Conservation (phyloP, 2,329 filamentous ascomycete species). For the Aspergillus floridensis region DNA sequence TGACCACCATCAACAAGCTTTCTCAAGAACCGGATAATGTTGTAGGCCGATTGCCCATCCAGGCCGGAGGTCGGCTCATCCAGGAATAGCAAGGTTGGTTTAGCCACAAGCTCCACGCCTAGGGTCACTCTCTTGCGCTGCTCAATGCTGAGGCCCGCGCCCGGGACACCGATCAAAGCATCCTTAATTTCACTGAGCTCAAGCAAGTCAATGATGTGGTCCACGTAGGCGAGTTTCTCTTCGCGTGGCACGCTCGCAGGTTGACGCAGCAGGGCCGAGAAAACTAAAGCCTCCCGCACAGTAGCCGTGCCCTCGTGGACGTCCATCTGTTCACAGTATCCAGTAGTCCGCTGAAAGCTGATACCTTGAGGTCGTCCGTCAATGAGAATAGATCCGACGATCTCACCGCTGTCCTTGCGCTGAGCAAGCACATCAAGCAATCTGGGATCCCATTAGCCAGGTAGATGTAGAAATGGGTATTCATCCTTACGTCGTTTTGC, state of each 20-base stretch:
- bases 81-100: conserved; percentile 60
- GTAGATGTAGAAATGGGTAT: background rate
- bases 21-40: conserved; percentile 59
- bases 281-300: conserved; percentile 62
- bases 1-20: conserved; percentile 66
- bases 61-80: conserved; percentile 63
- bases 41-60: conserved; percentile 62
- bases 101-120: conserved; percentile 59
- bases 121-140: conserved; percentile 64
- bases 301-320: conserved; percentile 63
- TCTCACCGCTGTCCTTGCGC: conserved; percentile 43
- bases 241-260: conserved; percentile 50
- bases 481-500: conserved; percentile 42
- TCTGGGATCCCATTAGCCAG: conserved; percentile 13
- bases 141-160: conserved; percentile 61
- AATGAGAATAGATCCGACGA: conserved; percentile 43
- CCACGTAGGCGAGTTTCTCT: conserved; percentile 64
- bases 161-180: conserved; percentile 58
- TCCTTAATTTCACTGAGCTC: conserved; percentile 64
- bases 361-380: conserved; percentile 42
- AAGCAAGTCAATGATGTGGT: conserved; percentile 63
- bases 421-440: conserved; percentile 47
- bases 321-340: conserved; percentile 61
- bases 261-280: conserved; percentile 63
- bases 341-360: conserved; percentile 51